These are phyloP conservation scores for Rhododendron williamsianum DNA, from an alignment of 148 eudicot species.

Conservation along the genomic window DNA sequence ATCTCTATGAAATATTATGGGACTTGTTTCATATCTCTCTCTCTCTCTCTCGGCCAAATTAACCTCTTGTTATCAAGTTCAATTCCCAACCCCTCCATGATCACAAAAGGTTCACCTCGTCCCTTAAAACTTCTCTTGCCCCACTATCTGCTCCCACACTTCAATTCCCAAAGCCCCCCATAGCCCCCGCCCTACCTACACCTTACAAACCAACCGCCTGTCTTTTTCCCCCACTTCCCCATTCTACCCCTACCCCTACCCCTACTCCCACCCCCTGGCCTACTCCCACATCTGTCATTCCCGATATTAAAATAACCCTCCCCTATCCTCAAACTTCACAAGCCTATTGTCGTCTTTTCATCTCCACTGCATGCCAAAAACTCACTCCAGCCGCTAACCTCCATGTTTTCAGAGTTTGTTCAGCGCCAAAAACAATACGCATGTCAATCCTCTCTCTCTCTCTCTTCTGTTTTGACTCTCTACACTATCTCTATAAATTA, in stretches of 20 bases:
- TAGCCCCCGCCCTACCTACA: constrained; percentile 24
- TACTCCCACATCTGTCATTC: background rate
- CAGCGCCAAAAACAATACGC: constrained; percentile 73
- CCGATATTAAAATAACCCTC: background rate
- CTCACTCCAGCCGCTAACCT: constrained; percentile 42
- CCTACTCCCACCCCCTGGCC: background rate
- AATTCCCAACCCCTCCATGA: background rate
- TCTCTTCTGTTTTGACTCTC: constrained; percentile 27
- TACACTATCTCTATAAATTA: constrained; percentile 3
- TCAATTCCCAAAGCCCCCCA: constrained; percentile 39
- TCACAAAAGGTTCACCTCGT: background rate
- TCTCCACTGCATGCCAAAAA: background rate
- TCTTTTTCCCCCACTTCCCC: constrained; percentile 25
- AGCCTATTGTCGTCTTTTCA: constrained; percentile 23
- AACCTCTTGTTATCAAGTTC: background rate
- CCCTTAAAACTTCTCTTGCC: constrained; percentile 3
- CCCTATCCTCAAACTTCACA: background rate
- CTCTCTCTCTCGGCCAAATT: background rate
- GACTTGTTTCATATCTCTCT: too few species aligned
- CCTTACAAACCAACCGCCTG: constrained; percentile 26
- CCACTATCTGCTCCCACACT: constrained; percentile 12
- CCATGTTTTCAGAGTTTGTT: constrained; percentile 76
- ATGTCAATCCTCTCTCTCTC: constrained; percentile 33
- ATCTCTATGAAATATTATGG: too few species aligned
- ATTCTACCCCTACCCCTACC: constrained; percentile 28